A percentile compares a stretch with the other conserved stretches of the same genome.
These are phyloP conservation scores for Ambrosiella xylebori DNA, from an alignment of 2,329 filamentous ascomycete species.

Conservation along the genomic window DNA sequence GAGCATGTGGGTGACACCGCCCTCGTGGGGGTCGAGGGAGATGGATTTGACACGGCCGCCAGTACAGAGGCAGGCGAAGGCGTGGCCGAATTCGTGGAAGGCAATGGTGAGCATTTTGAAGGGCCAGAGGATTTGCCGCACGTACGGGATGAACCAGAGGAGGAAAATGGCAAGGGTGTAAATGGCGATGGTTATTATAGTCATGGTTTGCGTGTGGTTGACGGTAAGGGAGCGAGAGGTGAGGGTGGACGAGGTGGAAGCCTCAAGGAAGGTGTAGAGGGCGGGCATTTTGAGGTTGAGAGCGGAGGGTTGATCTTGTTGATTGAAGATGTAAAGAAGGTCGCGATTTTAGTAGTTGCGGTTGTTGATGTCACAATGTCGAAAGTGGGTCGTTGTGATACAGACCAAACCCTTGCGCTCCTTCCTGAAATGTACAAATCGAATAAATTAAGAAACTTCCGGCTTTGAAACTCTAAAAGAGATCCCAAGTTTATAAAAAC, in stretches of 20 bases:
- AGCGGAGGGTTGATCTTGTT: background rate
- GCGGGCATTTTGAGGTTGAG: background rate
- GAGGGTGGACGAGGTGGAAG: background rate
- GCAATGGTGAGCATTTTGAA: constrained; percentile 82
- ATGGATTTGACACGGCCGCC: constrained; percentile 61
- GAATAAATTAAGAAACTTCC: no score
- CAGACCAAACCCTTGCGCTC: no score
- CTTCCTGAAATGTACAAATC: no score
- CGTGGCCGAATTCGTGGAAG: constrained; percentile 67
- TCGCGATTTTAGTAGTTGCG: background rate
- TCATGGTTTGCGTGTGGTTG: constrained; percentile 47
- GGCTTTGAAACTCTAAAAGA: no score
- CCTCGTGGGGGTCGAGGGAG: constrained; percentile 38
- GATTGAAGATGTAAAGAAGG: background rate
- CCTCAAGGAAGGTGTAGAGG: background rate
- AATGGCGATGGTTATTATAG: constrained; percentile 50
- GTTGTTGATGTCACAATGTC: no score
- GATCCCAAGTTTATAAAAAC: no score
- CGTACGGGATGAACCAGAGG: constrained; percentile 63
- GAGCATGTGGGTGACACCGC: constrained; percentile 61
- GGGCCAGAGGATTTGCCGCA: constrained; percentile 60
- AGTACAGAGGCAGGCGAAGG: constrained; percentile 53
- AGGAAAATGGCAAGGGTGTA: constrained; percentile 61
- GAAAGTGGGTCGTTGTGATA: no score
- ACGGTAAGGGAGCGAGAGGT: constrained; percentile 11